phyloP scores from a whole-genome alignment of 2,329 filamentous ascomycete genomes.

The Fusarium caatingaense region DNA sequence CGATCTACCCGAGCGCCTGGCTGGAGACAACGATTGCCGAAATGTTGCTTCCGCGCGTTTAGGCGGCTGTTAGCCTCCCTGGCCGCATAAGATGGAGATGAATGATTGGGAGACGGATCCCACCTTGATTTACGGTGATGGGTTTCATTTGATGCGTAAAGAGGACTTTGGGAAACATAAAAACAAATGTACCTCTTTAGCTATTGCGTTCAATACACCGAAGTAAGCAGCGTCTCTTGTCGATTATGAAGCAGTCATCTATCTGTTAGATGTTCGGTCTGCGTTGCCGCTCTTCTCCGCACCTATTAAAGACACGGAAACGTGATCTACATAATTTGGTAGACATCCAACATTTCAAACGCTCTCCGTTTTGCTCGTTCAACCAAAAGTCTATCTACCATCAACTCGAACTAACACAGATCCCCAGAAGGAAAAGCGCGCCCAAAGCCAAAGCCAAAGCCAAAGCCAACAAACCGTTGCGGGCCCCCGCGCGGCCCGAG shows the following conservation, averaged over 20 bases:
- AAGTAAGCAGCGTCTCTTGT: background rate
- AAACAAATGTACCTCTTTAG: background rate
- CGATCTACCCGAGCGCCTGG: slow-evolving; percentile 51
- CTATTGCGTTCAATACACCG: background rate
- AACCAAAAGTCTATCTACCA: background rate
- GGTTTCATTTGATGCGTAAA: background rate
- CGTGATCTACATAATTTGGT: background rate
- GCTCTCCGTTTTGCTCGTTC: no score
- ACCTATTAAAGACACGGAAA: background rate
- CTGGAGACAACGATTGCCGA: background rate
- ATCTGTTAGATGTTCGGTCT: background rate
- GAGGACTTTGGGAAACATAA: background rate
- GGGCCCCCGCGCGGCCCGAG: slow-evolving; percentile 56
- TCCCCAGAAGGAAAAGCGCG: background rate
- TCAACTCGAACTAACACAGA: background rate
- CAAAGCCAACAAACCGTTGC: background rate
- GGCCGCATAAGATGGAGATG: background rate
- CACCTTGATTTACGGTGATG: background rate
- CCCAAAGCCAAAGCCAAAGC: background rate
- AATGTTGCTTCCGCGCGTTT: slow-evolving; percentile 6
- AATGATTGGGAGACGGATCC: background rate
- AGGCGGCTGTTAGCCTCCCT: background rate
- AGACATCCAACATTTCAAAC: background rate
- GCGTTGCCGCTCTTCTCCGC: background rate
- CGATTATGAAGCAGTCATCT: background rate